phyloP scores from a whole-genome alignment of 1,284 basidiomycete species.

The Vanrija humicola region DNA sequence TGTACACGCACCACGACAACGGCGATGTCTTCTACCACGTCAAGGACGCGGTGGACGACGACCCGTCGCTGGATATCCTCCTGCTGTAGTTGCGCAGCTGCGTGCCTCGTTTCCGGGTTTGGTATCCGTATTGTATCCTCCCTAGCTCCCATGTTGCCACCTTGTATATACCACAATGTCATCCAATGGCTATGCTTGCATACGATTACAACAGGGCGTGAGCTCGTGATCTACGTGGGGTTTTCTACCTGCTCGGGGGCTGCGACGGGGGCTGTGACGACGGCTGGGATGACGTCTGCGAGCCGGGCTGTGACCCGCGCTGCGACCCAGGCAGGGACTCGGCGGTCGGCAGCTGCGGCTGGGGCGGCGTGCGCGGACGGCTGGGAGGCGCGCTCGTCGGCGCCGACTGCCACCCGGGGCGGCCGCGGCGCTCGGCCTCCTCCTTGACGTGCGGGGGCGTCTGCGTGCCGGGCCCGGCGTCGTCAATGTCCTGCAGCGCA shows the following conservation, averaged over 20 bases:
- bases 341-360: too few species aligned
- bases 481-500: neutral
- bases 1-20: neutral
- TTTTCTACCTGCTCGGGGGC: too few species aligned
- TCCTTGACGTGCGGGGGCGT: neutral
- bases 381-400: too few species aligned
- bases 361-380: too few species aligned
- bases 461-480: neutral
- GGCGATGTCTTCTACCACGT: slow-evolving; percentile 2
- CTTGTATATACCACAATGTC: neutral
- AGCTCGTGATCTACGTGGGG: too few species aligned
- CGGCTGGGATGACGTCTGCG: too few species aligned
- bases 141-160: neutral
- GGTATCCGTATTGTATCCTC: neutral
- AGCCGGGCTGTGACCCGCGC: too few species aligned
- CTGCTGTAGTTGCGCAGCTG: neutral
- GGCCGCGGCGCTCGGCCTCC: neutral
- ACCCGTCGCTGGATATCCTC: slow-evolving; percentile 5
- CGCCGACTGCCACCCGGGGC: too few species aligned
- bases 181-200: neutral
- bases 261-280: too few species aligned
- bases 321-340: too few species aligned
- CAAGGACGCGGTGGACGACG: slow-evolving; percentile 1
- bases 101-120: neutral
- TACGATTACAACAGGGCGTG: too few species aligned